Percentiles rank a stretch among this genome's conserved stretches.
Evolutionary conservation across 2,329 filamentous ascomycete species (phyloP).

Genomic region (Penicillium crustosum): DNA sequence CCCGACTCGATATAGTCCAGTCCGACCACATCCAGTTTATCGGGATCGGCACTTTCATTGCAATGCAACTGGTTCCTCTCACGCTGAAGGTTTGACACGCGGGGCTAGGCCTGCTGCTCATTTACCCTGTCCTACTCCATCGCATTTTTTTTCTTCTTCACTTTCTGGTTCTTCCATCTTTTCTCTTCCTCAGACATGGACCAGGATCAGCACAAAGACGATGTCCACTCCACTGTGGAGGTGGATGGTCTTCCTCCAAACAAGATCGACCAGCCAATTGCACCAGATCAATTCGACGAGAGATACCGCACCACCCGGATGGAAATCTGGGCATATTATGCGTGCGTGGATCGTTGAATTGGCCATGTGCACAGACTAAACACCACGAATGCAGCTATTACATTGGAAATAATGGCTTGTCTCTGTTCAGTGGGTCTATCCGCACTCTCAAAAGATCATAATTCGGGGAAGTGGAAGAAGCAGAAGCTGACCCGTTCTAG

Average conservation of each 20-base stretch:
- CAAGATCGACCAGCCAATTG: conserved; percentile 43
- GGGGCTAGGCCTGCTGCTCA: neutral
- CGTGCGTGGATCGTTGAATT: conserved; percentile 33
- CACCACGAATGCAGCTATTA: conserved; percentile 53
- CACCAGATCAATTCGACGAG: conserved; percentile 57
- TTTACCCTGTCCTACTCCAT: conserved; percentile 1
- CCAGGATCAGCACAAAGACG: conserved; percentile 14
- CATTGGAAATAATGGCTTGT: conserved; percentile 64
- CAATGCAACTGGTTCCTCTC: conserved; percentile 19
- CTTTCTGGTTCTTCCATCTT: neutral
- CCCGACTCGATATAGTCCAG: conserved; percentile 9
- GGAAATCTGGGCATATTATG: conserved; percentile 61
- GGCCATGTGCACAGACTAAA: conserved; percentile 20
- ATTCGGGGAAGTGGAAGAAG: neutral
- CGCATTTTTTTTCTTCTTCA: neutral
- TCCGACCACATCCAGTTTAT: conserved; percentile 10
- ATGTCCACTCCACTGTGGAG: conserved; percentile 14
- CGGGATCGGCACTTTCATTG: conserved; percentile 19
- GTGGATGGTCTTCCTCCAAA: conserved; percentile 11
- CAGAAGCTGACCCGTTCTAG: conserved; percentile 19
- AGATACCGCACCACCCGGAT: conserved; percentile 52
- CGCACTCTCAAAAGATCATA: neutral
- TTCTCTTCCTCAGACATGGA: conserved; percentile 16
- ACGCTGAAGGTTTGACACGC: conserved; percentile 7
- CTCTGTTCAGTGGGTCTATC: conserved; percentile 53